These are phyloP conservation scores for Fusarium tanahbumbuense DNA, from an alignment of 2,329 filamentous ascomycete species.

Conservation along the genomic window DNA sequence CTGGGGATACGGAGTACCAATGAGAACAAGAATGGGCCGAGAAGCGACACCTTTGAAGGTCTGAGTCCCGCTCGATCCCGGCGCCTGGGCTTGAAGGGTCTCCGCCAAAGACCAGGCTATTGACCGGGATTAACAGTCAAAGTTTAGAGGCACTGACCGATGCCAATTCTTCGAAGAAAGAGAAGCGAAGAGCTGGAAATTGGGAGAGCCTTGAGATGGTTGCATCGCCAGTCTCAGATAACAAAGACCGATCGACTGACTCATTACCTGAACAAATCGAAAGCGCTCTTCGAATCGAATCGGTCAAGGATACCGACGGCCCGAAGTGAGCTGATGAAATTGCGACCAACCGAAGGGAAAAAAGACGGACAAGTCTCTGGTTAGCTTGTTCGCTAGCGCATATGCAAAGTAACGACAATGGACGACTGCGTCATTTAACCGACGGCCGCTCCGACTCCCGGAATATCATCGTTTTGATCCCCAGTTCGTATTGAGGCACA, in stretches of 20 bases:
- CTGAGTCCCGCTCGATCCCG: slow-evolving; percentile 35
- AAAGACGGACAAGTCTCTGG: slow-evolving; percentile 10
- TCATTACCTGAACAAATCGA: not conserved
- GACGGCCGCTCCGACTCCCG: slow-evolving; percentile 45
- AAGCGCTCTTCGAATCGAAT: not conserved
- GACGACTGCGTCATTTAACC: slow-evolving; percentile 42
- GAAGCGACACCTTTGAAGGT: slow-evolving; percentile 40
- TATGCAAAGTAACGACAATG: slow-evolving; percentile 6
- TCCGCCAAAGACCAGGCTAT: slow-evolving; percentile 26
- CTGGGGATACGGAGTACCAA: slow-evolving; percentile 48
- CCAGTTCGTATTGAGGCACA: not conserved
- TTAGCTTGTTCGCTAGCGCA: slow-evolving; percentile 1
- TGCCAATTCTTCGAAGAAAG: not conserved
- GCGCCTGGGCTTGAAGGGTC: slow-evolving; percentile 27
- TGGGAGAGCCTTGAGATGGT: not conserved
- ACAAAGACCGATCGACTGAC: not conserved
- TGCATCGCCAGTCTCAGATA: not conserved
- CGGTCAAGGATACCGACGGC: slow-evolving; percentile 40
- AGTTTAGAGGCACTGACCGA: slow-evolving; percentile 14
- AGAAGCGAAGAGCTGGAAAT: not conserved
- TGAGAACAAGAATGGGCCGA: slow-evolving; percentile 41
- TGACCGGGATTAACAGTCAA: slow-evolving; percentile 32
- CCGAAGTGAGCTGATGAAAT: slow-evolving; percentile 36
- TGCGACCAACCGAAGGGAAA: slow-evolving; percentile 44
- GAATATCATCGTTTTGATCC: slow-evolving; percentile 41